phyloP scores from a whole-genome alignment of 116 monocot genomes.

The Zostera marina region DNA sequence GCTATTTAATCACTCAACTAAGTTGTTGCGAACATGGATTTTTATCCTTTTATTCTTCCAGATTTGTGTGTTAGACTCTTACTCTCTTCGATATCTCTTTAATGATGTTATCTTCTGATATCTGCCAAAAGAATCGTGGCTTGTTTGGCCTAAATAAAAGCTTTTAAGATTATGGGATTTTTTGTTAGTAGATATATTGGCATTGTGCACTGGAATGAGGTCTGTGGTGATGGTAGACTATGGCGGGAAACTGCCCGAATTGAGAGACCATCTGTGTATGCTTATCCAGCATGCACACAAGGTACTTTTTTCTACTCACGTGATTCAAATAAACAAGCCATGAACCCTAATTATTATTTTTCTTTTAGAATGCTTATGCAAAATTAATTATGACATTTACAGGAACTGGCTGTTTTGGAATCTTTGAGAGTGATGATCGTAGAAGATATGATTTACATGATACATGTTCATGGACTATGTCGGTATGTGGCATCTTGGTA shows the following conservation, averaged over 20 bases:
- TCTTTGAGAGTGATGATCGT: constrained; percentile 58
- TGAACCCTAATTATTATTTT: not conserved
- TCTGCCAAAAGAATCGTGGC: not conserved
- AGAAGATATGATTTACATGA: constrained; percentile 76
- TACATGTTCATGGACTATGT: constrained; percentile 53
- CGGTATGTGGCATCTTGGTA: constrained; percentile 16
- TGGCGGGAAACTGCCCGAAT: constrained; percentile 63
- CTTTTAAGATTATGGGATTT: not conserved
- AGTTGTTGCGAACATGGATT: too few species aligned
- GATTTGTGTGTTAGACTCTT: not conserved
- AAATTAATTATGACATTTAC: constrained; percentile 1
- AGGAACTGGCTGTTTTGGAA: constrained; percentile 34
- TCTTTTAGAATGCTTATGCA: not conserved
- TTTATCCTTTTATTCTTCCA: too few species aligned
- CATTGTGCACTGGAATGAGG: constrained; percentile 41
- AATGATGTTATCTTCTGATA: not conserved
- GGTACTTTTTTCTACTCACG: not conserved
- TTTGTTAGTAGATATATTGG: constrained; percentile 35
- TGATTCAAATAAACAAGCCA: not conserved
- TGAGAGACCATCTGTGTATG: constrained; percentile 30
- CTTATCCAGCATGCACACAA: constrained; percentile 21
- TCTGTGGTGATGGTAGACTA: constrained; percentile 64
- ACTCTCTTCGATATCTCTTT: not conserved
- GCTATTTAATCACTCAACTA: too few species aligned
- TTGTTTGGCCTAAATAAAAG: not conserved